phyloP scores from a whole-genome alignment of 257 asterid species.

The Prunella vulgaris region DNA sequence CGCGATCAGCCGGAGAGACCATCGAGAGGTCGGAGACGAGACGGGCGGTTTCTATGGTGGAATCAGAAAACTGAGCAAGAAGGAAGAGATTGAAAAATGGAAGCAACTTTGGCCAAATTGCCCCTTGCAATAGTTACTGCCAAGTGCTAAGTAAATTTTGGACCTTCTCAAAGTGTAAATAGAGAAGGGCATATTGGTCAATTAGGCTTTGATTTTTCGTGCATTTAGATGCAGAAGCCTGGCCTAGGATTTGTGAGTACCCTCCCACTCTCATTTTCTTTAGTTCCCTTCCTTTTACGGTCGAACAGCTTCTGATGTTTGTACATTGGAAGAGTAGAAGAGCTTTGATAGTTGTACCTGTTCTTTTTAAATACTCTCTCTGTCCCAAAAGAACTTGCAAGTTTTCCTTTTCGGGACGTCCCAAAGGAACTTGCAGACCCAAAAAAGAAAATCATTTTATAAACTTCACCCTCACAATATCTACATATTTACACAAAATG shows the following conservation, averaged over 20 bases:
- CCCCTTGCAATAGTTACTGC: constrained; percentile 34
- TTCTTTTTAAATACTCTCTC: background rate
- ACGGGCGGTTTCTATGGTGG: constrained; percentile 84
- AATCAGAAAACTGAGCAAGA: constrained; percentile 51
- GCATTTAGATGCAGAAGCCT: constrained; percentile 36
- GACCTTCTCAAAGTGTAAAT: constrained; percentile 28
- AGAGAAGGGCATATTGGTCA: constrained; percentile 15
- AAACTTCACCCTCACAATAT: too few relatives aligned
- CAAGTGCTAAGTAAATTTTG: background rate
- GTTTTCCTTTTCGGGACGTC: too few relatives aligned
- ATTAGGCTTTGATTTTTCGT: constrained; percentile 25
- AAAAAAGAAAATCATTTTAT: too few relatives aligned
- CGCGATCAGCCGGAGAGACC: constrained; percentile 47
- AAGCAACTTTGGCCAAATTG: constrained; percentile 53
- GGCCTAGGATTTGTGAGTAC: background rate
- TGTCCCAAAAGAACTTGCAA: too few relatives aligned
- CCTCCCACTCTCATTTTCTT: background rate
- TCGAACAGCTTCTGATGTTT: background rate
- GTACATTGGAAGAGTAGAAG: constrained; percentile 5
- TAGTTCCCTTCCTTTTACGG: background rate
- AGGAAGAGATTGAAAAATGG: constrained; percentile 66
- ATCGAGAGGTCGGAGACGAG: constrained; percentile 63
- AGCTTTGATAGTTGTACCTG: background rate
- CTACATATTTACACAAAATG: too few relatives aligned
- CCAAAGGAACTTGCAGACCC: too few relatives aligned